These are phyloP conservation scores for Fusarium tanahbumbuense DNA, from an alignment of 2,329 filamentous ascomycete species.

Conservation along the genomic window DNA sequence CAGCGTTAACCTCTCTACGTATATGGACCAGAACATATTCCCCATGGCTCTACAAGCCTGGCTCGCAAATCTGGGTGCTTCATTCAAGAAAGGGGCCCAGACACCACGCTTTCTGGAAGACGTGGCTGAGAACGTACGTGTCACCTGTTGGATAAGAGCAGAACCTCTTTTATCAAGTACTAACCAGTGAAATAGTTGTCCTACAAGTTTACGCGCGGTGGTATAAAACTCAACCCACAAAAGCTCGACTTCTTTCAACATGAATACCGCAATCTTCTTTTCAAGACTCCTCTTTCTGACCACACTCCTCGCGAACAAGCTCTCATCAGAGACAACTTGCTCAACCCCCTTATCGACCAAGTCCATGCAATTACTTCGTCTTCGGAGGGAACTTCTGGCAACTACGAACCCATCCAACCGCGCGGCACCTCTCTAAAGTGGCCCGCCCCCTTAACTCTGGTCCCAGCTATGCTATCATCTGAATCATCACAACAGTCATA, in stretches of 20 bases:
- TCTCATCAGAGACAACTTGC: conserved; percentile 33
- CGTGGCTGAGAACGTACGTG: conserved; percentile 73
- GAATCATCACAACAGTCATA: conserved; percentile 35
- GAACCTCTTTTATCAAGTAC: conserved; percentile 4
- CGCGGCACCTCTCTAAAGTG: conserved; percentile 41
- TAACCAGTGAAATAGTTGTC: conserved; percentile 69
- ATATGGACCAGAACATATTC: conserved; percentile 59
- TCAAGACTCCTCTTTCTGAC: conserved; percentile 42
- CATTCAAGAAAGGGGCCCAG: conserved; percentile 45
- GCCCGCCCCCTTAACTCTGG: conserved; percentile 40
- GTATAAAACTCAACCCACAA: conserved; percentile 82
- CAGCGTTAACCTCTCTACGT: conserved; percentile 62
- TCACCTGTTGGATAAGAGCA: no score
- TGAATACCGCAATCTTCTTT: conserved; percentile 63
- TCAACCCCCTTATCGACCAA: conserved; percentile 44
- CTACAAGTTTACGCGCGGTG: conserved; percentile 90
- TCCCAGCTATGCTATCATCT: conserved; percentile 44
- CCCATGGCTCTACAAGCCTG: conserved; percentile 77
- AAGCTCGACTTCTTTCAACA: conserved; percentile 87
- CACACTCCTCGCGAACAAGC: conserved; percentile 39
- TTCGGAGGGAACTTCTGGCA: background rate
- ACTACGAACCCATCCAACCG: conserved; percentile 31
- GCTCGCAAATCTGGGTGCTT: conserved; percentile 73
- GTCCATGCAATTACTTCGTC: conserved; percentile 42
- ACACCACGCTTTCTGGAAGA: conserved; percentile 67